A percentile compares a stretch with the other conserved stretches of the same genome.
Evolutionary conservation across 805 yeast genomes (phyloP).

Genomic region (Wickerhamiella parazyma): DNA sequence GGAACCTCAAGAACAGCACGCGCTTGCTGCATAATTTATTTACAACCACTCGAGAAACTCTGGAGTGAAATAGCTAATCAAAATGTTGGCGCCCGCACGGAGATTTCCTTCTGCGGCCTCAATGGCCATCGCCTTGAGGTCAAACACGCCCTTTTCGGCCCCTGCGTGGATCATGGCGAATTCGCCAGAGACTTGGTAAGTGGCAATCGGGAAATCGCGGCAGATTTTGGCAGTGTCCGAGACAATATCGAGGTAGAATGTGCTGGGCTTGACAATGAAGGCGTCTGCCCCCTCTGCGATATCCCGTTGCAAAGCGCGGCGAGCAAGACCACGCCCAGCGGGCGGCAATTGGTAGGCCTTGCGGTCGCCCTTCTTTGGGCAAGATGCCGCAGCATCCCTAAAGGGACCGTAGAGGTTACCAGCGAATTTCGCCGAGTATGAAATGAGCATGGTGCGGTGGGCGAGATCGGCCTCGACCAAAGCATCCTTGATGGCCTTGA

Average conservation of each 20-base stretch:
- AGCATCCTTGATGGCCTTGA: constrained; percentile 74
- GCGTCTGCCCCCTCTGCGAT: constrained; percentile 91
- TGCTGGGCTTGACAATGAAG: constrained; percentile 87
- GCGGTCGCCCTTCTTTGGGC: constrained; percentile 84
- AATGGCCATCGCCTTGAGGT: constrained; percentile 59
- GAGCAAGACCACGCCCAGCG: constrained; percentile 85
- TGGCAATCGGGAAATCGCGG: constrained; percentile 75
- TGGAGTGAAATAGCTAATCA: constrained; percentile 89
- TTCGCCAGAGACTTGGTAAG: constrained; percentile 95
- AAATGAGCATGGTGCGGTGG: constrained; percentile 77
- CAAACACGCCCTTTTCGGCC: constrained; percentile 87
- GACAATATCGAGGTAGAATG: constrained; percentile 85
- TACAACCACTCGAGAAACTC: constrained; percentile 84
- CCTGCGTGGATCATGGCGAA: constrained; percentile 98
- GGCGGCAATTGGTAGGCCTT: constrained; percentile 86
- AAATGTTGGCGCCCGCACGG: constrained; percentile 89
- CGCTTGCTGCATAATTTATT: neutral
- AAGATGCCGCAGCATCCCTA: constrained; percentile 92
- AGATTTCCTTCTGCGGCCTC: constrained; percentile 85
- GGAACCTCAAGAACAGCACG: neutral
- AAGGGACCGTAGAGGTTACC: constrained; percentile 93
- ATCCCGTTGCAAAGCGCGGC: constrained; percentile 79
- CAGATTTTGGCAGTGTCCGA: constrained; percentile 77
- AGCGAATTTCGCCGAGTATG: constrained; percentile 86
- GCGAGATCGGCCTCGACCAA: constrained; percentile 70